phyloP scores from a whole-genome alignment of 495 filamentous ascomycete species.

The Pseudotulostoma volvatum region DNA sequence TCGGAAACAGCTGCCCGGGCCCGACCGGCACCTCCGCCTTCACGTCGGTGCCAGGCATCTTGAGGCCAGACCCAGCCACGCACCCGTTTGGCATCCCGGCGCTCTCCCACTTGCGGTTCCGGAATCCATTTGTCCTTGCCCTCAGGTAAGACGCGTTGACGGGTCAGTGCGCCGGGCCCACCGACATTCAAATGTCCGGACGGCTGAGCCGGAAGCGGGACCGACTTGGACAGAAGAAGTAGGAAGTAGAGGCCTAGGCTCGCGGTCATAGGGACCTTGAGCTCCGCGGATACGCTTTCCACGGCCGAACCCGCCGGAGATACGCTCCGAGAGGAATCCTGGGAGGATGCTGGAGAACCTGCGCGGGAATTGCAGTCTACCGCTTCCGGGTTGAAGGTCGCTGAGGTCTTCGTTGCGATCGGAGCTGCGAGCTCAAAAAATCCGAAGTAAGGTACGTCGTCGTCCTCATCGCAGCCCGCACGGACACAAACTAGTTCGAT shows the following conservation, averaged over 20 bases:
- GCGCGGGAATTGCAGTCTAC: constrained; percentile 11
- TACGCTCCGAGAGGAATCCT: constrained; percentile 10
- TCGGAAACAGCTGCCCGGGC: background rate
- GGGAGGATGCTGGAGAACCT: background rate
- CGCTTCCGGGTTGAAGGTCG: constrained; percentile 5
- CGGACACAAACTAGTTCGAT: constrained; percentile 87
- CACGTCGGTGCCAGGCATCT: constrained; percentile 45
- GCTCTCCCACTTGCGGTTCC: constrained; percentile 64
- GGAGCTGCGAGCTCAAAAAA: constrained; percentile 59
- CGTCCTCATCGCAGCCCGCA: constrained; percentile 49
- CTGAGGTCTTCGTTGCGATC: constrained; percentile 31
- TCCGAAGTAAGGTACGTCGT: constrained; percentile 63
- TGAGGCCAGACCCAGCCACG: constrained; percentile 77
- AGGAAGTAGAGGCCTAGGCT: constrained; percentile 56
- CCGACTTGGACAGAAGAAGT: constrained; percentile 71
- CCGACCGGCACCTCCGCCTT: constrained; percentile 17
- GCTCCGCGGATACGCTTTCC: constrained; percentile 1
- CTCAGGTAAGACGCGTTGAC: constrained; percentile 47
- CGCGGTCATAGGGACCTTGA: constrained; percentile 46
- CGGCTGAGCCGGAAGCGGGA: constrained; percentile 46
- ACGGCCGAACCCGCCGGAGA: constrained; percentile 6
- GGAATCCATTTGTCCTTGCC: constrained; percentile 76
- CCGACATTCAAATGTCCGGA: constrained; percentile 65
- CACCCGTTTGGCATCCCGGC: constrained; percentile 62
- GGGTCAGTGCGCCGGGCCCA: constrained; percentile 57